Evolutionary conservation across 768 basidiomycete species (phyloP), one percentile per base, ranked within the genome.

Genomic region (Macrolepiota albuminosa): DNA sequence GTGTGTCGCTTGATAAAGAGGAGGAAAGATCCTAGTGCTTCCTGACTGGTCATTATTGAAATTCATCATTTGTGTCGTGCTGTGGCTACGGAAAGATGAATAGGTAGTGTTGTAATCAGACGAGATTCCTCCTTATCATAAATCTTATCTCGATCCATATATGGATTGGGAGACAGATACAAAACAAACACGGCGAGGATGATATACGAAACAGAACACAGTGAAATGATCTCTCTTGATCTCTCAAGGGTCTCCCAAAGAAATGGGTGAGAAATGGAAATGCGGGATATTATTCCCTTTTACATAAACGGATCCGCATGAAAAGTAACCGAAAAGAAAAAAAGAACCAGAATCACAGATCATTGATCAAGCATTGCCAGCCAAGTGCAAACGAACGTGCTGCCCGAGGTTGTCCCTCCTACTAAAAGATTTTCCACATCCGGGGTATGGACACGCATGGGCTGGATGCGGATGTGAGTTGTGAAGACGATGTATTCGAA

Each of bases 321-420:
- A 50, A 46, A 16, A 39, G n/a, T 39, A 24, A 42, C 40, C 4
- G 9, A 43, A 21, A 40, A 40, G 45, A 29, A 31, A 21, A 39
- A 40, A 49, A 29, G 33, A 29, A 26, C 4, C 36, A 37, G 31
- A 18, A 21, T 21, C 21, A 21, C 21, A 21, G 21, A 50, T 5
- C 40, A 47, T 33, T 49, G n/a, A 16, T 65, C 59, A 66, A 61
- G 60, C 59, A 56, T 59, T 53, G 34, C 63, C 64, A 43, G 59
- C 57, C 40, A 77, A 69, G 65, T 92, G 90, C 37, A 87, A 79
- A 21, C 84, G 81, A 61, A 84, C 76, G 69, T 93, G 92, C 67
- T 90, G 89, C 47, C 83, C 80, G 39, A 92, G 78, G 66, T 93
- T 93, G 71, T 93, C 91, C 58, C 82, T 79, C 48, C 91, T 77